phyloP scores from a whole-genome alignment of 2,329 filamentous ascomycete species.

The Elsinoe perseae region DNA sequence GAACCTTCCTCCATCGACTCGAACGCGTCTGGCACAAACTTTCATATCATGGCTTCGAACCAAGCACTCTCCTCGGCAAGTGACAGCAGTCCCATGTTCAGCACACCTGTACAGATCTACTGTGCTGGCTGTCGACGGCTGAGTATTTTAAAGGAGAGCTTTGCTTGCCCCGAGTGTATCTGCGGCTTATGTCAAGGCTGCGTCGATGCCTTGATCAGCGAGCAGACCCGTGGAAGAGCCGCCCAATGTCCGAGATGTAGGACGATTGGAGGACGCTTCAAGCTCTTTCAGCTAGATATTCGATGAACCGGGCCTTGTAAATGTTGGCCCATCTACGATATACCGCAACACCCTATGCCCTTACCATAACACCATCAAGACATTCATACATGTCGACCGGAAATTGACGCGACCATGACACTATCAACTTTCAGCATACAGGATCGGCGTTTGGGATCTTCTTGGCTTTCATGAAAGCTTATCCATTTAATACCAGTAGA shows the following conservation, averaged over 20 bases:
- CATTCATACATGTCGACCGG: neutral
- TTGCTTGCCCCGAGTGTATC: constrained; percentile 93
- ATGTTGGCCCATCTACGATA: neutral
- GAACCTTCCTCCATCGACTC: constrained; percentile 52
- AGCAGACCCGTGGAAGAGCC: constrained; percentile 61
- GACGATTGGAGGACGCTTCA: constrained; percentile 67
- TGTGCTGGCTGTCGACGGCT: constrained; percentile 79
- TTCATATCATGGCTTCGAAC: constrained; percentile 46
- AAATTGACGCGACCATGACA: constrained; percentile 1
- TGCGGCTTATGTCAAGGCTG: constrained; percentile 86
- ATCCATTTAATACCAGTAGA: neutral
- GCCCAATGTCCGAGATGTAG: constrained; percentile 65
- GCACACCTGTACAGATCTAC: constrained; percentile 66
- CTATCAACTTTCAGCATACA: neutral
- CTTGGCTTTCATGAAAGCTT: neutral
- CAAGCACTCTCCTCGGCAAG: constrained; percentile 37
- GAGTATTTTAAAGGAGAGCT: constrained; percentile 72
- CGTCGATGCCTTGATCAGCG: constrained; percentile 69
- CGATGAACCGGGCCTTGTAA: constrained; percentile 43
- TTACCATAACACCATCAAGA: neutral
- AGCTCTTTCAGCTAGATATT: constrained; percentile 78
- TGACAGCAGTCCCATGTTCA: constrained; percentile 53
- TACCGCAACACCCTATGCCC: too few species aligned
- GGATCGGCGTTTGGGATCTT: neutral
- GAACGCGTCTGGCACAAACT: constrained; percentile 63